Base-by-base conservation (phyloP, 2,329 filamentous ascomycete species). In the Fusarium udum region DNA sequence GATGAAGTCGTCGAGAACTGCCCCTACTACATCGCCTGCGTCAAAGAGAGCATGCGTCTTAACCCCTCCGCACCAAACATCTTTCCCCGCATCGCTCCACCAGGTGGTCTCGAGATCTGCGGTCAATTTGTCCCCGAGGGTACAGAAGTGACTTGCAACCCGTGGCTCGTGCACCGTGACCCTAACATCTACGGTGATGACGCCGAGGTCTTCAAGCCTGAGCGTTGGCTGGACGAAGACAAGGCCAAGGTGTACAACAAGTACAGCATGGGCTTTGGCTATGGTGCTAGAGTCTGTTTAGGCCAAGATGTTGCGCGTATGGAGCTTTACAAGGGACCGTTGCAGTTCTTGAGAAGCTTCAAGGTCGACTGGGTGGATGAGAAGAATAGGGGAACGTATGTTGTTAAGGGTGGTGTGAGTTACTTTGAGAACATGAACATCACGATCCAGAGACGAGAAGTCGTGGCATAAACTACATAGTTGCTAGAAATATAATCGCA, bases 41-140 rank as follows among this genome's bases (percentile, higher is more conserved):
- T 89, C 43, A 87, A 88, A 58, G 87, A 89, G 74, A 84, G 85
- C 0, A 77, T 89, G 24, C 83, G 88, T 20, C 78, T 89, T 26
- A 85, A 87, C 56, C 82, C 87, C 3, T 84, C 86, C 0, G 83
- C 83, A 0, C 86, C 85, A 8, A 77, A 88, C 16, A 84, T 86
- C 7, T 77, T 89, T n/a, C 85, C 85, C 75, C 82, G 87, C 9
- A 80, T 83, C 1, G 86, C 88, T 0, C 85, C 87, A 0, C 63
- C 80, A 6, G 83, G 80, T 0, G 87, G 87, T 1, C 79, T 80
- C 0, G 80, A 82, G 11, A 80, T 89, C 11, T 80, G 80, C 4
- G 80, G 79, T 0, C 31, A 68, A 1, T 79, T 78, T 36, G 77
- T 83, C 7, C 82, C 80, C 0, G 76, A 76, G 9, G 79, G 79